Evolutionary conservation across 306 rosid genomes (phyloP).

Genomic region (Lathyrus oleraceus): DNA sequence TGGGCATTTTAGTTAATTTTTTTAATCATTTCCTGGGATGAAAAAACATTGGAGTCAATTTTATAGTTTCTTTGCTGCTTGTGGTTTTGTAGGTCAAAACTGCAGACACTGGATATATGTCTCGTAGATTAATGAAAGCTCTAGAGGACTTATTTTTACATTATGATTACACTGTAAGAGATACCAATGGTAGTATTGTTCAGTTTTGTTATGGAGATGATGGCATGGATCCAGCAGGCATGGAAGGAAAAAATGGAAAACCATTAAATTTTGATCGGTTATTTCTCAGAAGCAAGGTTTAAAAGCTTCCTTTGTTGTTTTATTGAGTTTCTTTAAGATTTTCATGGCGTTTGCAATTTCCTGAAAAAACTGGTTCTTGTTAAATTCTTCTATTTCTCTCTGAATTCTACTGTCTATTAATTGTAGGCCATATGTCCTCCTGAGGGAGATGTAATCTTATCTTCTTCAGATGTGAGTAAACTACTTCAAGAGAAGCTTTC

Average conservation of each 20-base stretch:
- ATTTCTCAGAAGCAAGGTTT: constrained; percentile 77
- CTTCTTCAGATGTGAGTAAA: constrained; percentile 62
- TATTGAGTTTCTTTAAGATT: constrained; percentile 26
- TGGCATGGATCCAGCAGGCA: constrained; percentile 91
- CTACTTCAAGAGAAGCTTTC: constrained; percentile 62
- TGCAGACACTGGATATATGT: constrained; percentile 98
- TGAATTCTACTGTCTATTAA: neutral
- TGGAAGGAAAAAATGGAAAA: constrained; percentile 89
- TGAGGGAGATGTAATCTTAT: constrained; percentile 50
- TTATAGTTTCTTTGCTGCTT: constrained; percentile 30
- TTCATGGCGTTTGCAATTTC: neutral
- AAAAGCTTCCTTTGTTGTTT: constrained; percentile 29
- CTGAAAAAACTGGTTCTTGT: constrained; percentile 2
- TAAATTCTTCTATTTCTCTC: neutral
- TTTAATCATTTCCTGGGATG: constrained; percentile 2
- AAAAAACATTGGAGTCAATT: constrained; percentile 13
- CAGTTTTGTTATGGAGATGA: constrained; percentile 96
- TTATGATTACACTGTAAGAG: constrained; percentile 84
- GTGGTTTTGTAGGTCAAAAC: constrained; percentile 78
- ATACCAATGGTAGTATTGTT: constrained; percentile 70
- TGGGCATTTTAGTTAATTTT: constrained; percentile 17
- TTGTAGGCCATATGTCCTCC: constrained; percentile 74
- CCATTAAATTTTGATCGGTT: constrained; percentile 82
- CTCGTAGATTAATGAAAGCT: constrained; percentile 86
- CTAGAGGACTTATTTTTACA: constrained; percentile 82